Evolutionary conservation across 164 flowering plant genomes (phyloP), one percentile per base, ranked within the genome.

Genomic region (Santalum album): DNA sequence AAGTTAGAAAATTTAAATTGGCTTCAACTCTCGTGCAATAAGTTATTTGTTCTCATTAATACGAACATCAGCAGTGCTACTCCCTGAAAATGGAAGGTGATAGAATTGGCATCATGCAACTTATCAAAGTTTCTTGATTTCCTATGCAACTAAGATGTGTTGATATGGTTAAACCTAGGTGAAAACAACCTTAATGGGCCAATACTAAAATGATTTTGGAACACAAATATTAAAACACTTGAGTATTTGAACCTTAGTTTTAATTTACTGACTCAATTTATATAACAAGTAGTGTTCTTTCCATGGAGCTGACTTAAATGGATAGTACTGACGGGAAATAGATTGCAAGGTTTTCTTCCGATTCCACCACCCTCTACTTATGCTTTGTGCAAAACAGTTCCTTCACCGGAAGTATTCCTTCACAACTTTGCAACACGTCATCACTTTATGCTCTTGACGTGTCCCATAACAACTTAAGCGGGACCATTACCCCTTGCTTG

Each of bases 111-210:
- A 15, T 45, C 42, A 1, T 56, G 51, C 40, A 45, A 45, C 19
- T 19, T 56, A 34, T 27, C 7, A 7, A 47, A 32, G 39, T 40
- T 55, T 39, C 58, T 50, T 0, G 0, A 26, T 11, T 45, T 55
- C 46, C 18, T 55, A 3, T 16, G 16, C 16, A 38, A 29, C 21
- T 56, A 63, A 47, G 38, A 55, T 15, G 12, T 50, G 1, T 18
- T 66, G 20, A 23, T 40, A 22, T 1, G 6, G 1, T 21, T 71
- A 9, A 54, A 50, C 2, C 60, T 71, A 0, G 2, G 38, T 7
- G 3, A 24, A 9, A 68, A 72, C 49, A 45, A 58, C 0, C 62
- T 72, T 18, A 34, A 24, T 15, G 42, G 42, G 42, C 16, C 2
- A 15, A 38, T 38, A 38, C 42, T 16, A 38, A 38, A 38, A 14